These are phyloP conservation scores for Tylopilus sp. DNA, from an alignment of 768 basidiomycete species.

Conservation along the genomic window DNA sequence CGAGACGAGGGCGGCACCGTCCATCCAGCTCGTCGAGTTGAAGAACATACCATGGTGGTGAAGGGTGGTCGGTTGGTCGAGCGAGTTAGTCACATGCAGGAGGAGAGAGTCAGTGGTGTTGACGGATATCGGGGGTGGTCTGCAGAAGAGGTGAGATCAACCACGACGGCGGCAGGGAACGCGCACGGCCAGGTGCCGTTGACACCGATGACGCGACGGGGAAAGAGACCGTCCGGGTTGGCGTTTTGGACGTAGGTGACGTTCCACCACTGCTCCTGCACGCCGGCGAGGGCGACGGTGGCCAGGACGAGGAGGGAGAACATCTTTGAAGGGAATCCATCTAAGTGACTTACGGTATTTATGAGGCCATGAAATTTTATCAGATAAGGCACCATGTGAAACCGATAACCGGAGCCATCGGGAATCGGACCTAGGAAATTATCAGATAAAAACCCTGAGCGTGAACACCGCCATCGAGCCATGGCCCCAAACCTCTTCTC, in stretches of 20 bases:
- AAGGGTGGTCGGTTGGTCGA: slow-evolving; percentile 64
- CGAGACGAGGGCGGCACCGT: slow-evolving; percentile 78
- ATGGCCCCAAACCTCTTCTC: slow-evolving; percentile 62
- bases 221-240: slow-evolving; percentile 80
- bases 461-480: no score
- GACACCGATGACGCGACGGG: slow-evolving; percentile 79
- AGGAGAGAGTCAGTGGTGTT: slow-evolving; percentile 67
- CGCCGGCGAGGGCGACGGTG: slow-evolving; percentile 51
- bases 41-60: slow-evolving; percentile 98
- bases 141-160: slow-evolving; percentile 24
- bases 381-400: background rate
- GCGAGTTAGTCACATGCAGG: slow-evolving; percentile 72
- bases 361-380: background rate
- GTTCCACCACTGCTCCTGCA: slow-evolving; percentile 86
- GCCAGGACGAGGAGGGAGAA: slow-evolving; percentile 9
- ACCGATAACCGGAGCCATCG: background rate
- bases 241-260: slow-evolving; percentile 77
- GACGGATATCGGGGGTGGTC: slow-evolving; percentile 80
- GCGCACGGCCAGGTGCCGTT: slow-evolving; percentile 94
- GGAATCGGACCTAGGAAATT: background rate
- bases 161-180: no score
- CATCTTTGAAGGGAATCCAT: background rate
- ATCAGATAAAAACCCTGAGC: background rate
- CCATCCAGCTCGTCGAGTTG: slow-evolving; percentile 83
- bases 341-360: background rate